Conservation (phyloP, 495 filamentous ascomycete genomes). For the Neurospora intermedia region DNA sequence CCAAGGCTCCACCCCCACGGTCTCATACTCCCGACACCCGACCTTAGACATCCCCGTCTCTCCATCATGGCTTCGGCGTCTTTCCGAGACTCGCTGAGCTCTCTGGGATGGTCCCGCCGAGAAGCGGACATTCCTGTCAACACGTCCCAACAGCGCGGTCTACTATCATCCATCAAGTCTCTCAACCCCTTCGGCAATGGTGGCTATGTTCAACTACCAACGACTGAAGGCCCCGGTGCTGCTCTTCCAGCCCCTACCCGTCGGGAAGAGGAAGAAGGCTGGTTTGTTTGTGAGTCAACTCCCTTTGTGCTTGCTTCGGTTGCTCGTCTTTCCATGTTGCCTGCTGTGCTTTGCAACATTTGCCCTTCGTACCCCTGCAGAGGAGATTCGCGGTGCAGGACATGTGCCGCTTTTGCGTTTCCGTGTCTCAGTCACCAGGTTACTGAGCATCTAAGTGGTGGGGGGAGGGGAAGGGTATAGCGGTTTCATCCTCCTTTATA, state of each 20-base stretch:
- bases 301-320: slow-evolving; percentile 2
- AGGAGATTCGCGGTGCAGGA: slow-evolving; percentile 12
- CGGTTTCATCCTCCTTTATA: slow-evolving; percentile 1
- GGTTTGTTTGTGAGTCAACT: slow-evolving; percentile 83
- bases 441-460: neutral
- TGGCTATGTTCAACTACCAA: slow-evolving; percentile 88
- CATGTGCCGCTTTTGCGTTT: slow-evolving; percentile 30
- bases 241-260: slow-evolving; percentile 76
- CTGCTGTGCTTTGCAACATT: slow-evolving; percentile 20
- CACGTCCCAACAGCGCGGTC: slow-evolving; percentile 59
- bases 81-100: slow-evolving; percentile 90
- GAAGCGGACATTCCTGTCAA: slow-evolving; percentile 69
- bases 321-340: slow-evolving; percentile 8
- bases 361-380: slow-evolving; percentile 18
- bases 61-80: slow-evolving; percentile 75
- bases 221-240: slow-evolving; percentile 70
- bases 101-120: slow-evolving; percentile 86
- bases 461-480: slow-evolving; percentile 1
- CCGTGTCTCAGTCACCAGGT: slow-evolving; percentile 24
- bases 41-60: neutral
- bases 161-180: slow-evolving; percentile 72
- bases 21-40: neutral
- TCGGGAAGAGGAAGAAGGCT: slow-evolving; percentile 89
- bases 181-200: slow-evolving; percentile 81
- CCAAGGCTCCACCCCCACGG: neutral